Base-by-base conservation (phyloP, 2,329 filamentous ascomycete genomes). In the Epichloe bromicola region DNA sequence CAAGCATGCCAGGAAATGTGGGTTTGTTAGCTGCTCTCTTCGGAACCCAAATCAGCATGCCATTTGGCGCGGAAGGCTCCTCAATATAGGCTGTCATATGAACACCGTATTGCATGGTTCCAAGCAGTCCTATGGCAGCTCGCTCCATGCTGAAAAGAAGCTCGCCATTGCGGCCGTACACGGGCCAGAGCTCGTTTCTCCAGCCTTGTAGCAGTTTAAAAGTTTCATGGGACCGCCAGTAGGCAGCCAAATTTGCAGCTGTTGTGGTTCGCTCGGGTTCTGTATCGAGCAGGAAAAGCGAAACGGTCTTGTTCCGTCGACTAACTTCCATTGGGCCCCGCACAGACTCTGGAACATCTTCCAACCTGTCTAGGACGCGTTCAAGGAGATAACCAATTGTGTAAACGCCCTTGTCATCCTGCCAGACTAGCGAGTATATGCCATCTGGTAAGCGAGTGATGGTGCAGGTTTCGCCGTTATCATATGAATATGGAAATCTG, bases 1-100 rank as follows among this genome's bases (percentile, higher is more conserved):
- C 93, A 57, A 98, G 74, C 78, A 96, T 90, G n/a, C 85, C 78
- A 0, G 85, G 84, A 63, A 91, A 98, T 0, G 89, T 96, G 57
- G 86, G 80, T 72, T 97, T 98, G 53, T 73, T 78, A 48, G 73
- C 74, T 12, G 89, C 79, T 10, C 93, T 77, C 44, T 83, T 78
- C 3, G 93, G 86, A 2, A 95, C 79, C 91, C 93, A 97, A 40
- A 98, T 74, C 61, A 81, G 83, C 43, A 95, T 68, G 17, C 82
- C 83, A 49, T 75, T 66, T 39, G 65, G 67, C 5, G 63, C 62
- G 15, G 57, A 51, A 4, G 59, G 51, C 46, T 65, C 65, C 20
- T 70, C 65, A 23, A 85, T 76, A 60, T 86, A 95, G 5, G 79
- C 86, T 30, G 80, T 86, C 78, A 94, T 80, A 65, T 95, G 86